Evolutionary conservation across 2,329 filamentous ascomycete genomes (phyloP).

Genomic region (Fusarium tjaetaba): DNA sequence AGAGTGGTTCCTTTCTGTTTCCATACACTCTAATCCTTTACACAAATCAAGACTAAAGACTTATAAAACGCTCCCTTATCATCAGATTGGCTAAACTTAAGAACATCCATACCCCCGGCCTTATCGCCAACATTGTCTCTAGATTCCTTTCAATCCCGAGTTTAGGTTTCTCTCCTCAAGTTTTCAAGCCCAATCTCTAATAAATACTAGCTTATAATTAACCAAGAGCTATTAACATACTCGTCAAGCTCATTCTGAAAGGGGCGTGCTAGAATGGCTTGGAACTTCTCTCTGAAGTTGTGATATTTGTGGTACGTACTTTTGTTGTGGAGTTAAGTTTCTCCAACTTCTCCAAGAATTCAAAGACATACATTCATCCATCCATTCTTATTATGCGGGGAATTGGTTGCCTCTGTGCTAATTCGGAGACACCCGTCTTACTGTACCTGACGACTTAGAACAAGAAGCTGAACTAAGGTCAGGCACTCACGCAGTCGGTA

Average conservation of each 20-base stretch:
- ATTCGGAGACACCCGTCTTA: not conserved
- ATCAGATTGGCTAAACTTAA: not conserved
- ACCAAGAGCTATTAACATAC: not conserved
- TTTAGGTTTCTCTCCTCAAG: too few species aligned
- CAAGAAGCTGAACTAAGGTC: not conserved
- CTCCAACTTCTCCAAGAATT: conserved; percentile 9
- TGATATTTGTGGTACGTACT: not conserved
- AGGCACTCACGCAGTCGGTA: too few species aligned
- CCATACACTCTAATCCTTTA: not conserved
- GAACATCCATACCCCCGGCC: not conserved
- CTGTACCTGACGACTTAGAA: not conserved
- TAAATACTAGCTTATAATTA: not conserved
- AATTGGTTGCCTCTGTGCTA: not conserved
- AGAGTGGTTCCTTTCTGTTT: not conserved
- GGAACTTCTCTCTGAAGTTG: not conserved
- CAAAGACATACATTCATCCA: not conserved
- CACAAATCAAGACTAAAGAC: not conserved
- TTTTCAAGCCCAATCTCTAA: not conserved
- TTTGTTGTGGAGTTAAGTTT: not conserved
- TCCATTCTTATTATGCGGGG: not conserved
- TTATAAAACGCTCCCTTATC: not conserved
- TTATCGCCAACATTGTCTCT: not conserved
- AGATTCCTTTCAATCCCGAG: not conserved
- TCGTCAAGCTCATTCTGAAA: not conserved
- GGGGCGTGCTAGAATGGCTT: not conserved